A percentile compares a stretch with the other conserved stretches of the same genome.
These are phyloP conservation scores for Hapsidospora chrysogenum DNA, from an alignment of 495 filamentous ascomycete species.

Conservation along the genomic window DNA sequence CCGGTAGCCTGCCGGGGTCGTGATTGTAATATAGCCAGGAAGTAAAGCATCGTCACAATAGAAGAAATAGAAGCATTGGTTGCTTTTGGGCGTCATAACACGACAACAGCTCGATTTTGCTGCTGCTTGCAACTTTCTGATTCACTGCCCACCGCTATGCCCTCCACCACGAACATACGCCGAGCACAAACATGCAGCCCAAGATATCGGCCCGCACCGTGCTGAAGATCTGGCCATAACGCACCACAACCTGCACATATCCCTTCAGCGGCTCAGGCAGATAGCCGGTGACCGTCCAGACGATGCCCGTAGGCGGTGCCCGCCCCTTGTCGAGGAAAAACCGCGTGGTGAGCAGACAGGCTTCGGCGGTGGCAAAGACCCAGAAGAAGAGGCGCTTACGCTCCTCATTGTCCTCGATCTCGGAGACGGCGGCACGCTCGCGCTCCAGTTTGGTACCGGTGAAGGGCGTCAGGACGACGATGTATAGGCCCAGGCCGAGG, in stretches of 20 bases:
- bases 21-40: no score
- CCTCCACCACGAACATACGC: constrained; percentile 49
- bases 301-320: constrained; percentile 25
- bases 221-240: constrained; percentile 52
- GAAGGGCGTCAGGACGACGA: constrained; percentile 47
- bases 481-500: constrained; percentile 51
- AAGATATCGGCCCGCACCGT: constrained; percentile 48
- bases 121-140: no score
- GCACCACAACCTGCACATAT: constrained; percentile 39
- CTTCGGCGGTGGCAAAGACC: constrained; percentile 62
- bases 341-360: constrained; percentile 49
- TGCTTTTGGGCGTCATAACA: no score
- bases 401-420: constrained; percentile 7
- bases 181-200: constrained; percentile 63
- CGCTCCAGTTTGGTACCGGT: constrained; percentile 34
- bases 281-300: constrained; percentile 42
- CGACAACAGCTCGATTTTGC: no score
- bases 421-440: constrained; percentile 8
- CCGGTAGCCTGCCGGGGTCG: no score
- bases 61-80: no score
- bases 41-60: no score
- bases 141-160: background rate
- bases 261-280: constrained; percentile 38
- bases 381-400: constrained; percentile 40
- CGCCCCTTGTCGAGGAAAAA: constrained; percentile 43